Conservation (phyloP, 2,329 filamentous ascomycete species). For the Scedosporium apiospermum region DNA sequence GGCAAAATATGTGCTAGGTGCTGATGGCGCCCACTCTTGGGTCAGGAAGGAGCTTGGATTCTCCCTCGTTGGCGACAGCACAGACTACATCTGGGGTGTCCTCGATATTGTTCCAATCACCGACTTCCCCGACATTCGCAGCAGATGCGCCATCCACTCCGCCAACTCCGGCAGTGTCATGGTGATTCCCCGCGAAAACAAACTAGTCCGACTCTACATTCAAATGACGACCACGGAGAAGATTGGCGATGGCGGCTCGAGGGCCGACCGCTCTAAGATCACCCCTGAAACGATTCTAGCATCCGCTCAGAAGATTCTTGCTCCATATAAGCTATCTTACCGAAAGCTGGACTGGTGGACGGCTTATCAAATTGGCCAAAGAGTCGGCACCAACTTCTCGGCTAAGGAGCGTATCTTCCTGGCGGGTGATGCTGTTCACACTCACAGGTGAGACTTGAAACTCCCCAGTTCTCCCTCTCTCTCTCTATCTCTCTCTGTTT, state of each 20-base stretch:
- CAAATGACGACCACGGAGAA: conserved; percentile 45
- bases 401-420: conserved; percentile 51
- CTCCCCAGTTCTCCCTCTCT: too few relatives aligned
- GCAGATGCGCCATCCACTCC: conserved; percentile 44
- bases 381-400: conserved; percentile 45
- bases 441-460: conserved; percentile 13
- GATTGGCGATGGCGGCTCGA: conserved; percentile 15
- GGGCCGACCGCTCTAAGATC: conserved; percentile 49
- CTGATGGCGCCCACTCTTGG: conserved; percentile 61
- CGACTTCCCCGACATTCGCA: conserved; percentile 49
- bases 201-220: conserved; percentile 60
- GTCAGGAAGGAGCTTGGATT: conserved; percentile 44
- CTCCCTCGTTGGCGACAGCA: conserved; percentile 39
- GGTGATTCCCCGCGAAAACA: conserved; percentile 59
- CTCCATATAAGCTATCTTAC: conserved; percentile 56
- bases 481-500: background rate
- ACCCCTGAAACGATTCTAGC: conserved; percentile 52
- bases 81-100: conserved; percentile 38
- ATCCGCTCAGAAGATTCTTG: conserved; percentile 53
- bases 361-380: conserved; percentile 55
- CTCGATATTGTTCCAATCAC: conserved; percentile 26
- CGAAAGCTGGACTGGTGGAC: conserved; percentile 57
- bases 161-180: conserved; percentile 47
- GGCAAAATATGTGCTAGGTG: conserved; percentile 54
- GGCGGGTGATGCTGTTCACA: conserved; percentile 45